phyloP scores from a whole-genome alignment of 805 yeast species.

The Cyberlindnera mississippiensis region DNA sequence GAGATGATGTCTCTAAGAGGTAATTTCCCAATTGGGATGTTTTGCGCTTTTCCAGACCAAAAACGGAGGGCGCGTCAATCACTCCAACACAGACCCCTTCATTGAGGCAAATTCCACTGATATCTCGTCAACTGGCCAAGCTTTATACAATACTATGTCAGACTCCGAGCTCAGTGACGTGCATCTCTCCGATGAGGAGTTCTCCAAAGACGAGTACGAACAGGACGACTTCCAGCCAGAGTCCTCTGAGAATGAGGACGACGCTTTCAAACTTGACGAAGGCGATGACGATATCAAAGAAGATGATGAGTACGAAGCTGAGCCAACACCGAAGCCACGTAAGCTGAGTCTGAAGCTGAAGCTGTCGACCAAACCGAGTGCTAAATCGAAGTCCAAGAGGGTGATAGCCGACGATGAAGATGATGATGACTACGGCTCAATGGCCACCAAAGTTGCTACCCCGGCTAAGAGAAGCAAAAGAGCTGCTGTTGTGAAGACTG shows the following conservation, averaged over 20 bases:
- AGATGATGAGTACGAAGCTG: constrained; percentile 9
- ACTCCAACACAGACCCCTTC: too few species aligned
- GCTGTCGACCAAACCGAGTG: constrained; percentile 7
- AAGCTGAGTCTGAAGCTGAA: constrained; percentile 20
- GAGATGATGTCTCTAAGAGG: not conserved
- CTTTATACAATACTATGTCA: too few species aligned
- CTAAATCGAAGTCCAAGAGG: constrained; percentile 3
- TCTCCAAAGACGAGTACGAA: constrained; percentile 13
- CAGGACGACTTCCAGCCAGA: constrained; percentile 11
- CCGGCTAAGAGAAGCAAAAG: constrained; percentile 4
- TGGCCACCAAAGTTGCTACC: too few species aligned
- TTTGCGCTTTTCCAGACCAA: too few species aligned
- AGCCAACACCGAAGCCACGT: constrained; percentile 8
- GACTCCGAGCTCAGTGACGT: constrained; percentile 18
- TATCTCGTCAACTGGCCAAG: too few species aligned
- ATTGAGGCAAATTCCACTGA: too few species aligned
- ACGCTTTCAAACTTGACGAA: constrained; percentile 12
- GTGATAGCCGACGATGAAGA: constrained; percentile 6
- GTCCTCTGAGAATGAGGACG: constrained; percentile 17
- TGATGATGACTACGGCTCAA: constrained; percentile 3
- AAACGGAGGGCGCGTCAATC: too few species aligned
- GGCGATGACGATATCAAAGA: constrained; percentile 16
- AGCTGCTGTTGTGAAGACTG: constrained; percentile 1
- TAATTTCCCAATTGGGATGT: not conserved
- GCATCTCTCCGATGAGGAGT: constrained; percentile 13